phyloP scores from a whole-genome alignment of 2,329 filamentous ascomycete species.

The Ambrosiella cleistominuta region DNA sequence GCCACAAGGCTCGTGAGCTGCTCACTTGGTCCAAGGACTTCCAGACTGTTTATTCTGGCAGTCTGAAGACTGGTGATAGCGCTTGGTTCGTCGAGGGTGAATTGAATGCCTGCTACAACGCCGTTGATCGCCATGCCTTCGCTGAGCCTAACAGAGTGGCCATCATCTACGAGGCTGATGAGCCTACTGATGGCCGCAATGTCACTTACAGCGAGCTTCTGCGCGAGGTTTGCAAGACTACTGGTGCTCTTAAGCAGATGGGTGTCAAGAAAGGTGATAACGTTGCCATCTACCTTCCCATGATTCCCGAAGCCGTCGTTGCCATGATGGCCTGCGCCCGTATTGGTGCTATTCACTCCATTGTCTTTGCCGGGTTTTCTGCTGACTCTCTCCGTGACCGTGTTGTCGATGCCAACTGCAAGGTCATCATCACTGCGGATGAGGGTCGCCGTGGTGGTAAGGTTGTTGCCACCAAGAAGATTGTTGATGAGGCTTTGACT shows the following conservation, averaged over 20 bases:
- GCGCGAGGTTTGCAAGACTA: slow-evolving; percentile 72
- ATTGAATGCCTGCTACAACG: slow-evolving; percentile 94
- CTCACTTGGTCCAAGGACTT: slow-evolving; percentile 86
- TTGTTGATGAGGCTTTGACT: slow-evolving; percentile 92
- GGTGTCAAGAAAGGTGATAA: slow-evolving; percentile 95
- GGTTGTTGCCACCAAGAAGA: slow-evolving; percentile 95
- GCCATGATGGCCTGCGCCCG: slow-evolving; percentile 80
- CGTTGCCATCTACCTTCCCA: slow-evolving; percentile 90
- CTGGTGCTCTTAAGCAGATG: slow-evolving; percentile 82
- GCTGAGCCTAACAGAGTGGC: slow-evolving; percentile 84
- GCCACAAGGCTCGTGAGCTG: slow-evolving; percentile 64
- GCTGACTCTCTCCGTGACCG: slow-evolving; percentile 90
- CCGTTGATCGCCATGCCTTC: slow-evolving; percentile 89
- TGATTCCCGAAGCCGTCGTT: slow-evolving; percentile 92
- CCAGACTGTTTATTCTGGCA: slow-evolving; percentile 67
- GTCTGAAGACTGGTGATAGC: slow-evolving; percentile 61
- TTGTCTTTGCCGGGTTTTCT: slow-evolving; percentile 95
- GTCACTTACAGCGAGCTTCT: slow-evolving; percentile 90
- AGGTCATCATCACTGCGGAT: slow-evolving; percentile 90
- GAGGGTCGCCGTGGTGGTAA: slow-evolving; percentile 97
- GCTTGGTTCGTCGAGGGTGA: slow-evolving; percentile 91
- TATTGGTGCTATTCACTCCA: slow-evolving; percentile 91
- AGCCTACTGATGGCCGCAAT: slow-evolving; percentile 67
- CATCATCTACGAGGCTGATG: slow-evolving; percentile 97
- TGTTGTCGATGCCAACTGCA: slow-evolving; percentile 76